These are phyloP conservation scores for Tuber magnatum DNA, from an alignment of 495 filamentous ascomycete species.

Conservation along the genomic window DNA sequence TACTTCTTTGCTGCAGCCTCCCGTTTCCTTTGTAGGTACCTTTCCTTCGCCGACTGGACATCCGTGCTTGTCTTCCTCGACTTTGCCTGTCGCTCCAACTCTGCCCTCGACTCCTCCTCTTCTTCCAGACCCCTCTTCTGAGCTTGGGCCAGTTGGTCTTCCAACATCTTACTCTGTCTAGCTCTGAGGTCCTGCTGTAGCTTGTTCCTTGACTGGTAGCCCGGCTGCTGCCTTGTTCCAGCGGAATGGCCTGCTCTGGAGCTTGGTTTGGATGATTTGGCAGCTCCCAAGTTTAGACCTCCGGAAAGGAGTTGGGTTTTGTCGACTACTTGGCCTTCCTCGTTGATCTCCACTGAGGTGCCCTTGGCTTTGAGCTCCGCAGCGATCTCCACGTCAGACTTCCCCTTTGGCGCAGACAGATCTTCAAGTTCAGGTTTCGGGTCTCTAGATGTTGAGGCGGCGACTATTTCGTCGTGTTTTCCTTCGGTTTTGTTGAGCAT, in stretches of 20 bases:
- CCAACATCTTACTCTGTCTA: conserved; percentile 80
- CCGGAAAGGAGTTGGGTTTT: conserved; percentile 84
- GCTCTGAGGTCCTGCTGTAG: conserved; percentile 58
- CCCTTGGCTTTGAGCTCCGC: conserved; percentile 65
- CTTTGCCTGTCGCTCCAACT: conserved; percentile 65
- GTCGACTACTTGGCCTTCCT: conserved; percentile 90
- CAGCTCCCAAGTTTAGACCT: conserved; percentile 63
- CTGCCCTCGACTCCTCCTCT: conserved; percentile 62
- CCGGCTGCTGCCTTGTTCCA: conserved; percentile 12
- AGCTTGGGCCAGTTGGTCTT: conserved; percentile 67
- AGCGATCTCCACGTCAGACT: conserved; percentile 64
- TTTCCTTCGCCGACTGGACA: conserved; percentile 76
- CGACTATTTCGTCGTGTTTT: conserved; percentile 65
- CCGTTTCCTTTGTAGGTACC: conserved; percentile 76
- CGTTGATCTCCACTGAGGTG: conserved; percentile 68
- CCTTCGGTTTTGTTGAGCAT: conserved; percentile 70
- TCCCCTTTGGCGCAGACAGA: conserved; percentile 48
- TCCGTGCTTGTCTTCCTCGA: conserved; percentile 65
- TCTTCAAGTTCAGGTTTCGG: conserved; percentile 28
- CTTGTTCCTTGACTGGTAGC: conserved; percentile 25
- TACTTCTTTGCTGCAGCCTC: conserved; percentile 53
- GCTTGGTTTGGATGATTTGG: conserved; percentile 6
- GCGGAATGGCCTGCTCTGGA: conserved; percentile 3
- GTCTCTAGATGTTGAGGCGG: conserved; percentile 43
- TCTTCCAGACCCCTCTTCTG: conserved; percentile 66